These are phyloP conservation scores for Lablab purpureus DNA, from an alignment of 306 rosid species.

Conservation along the genomic window DNA sequence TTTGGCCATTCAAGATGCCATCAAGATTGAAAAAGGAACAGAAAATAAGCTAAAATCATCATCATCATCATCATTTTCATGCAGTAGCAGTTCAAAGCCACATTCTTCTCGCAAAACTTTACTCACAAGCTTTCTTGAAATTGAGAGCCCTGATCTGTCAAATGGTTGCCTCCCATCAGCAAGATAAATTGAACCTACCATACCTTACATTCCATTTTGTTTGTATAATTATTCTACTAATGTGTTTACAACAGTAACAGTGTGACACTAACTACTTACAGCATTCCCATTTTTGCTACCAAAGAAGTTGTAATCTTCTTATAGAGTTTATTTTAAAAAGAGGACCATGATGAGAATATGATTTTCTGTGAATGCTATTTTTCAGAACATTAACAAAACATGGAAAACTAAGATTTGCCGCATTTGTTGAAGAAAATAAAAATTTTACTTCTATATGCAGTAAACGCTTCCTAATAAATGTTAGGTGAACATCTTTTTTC, in stretches of 20 bases:
- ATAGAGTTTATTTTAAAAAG: neutral
- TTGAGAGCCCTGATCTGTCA: conserved; percentile 77
- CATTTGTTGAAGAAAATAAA: no score
- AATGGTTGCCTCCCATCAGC: conserved; percentile 73
- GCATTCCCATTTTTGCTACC: neutral
- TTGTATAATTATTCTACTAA: neutral
- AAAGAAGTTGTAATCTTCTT: conserved; percentile 28
- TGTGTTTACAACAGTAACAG: conserved; percentile 20
- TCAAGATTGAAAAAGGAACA: conserved; percentile 65
- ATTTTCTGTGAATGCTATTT: no score
- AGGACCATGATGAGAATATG: no score
- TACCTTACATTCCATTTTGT: neutral
- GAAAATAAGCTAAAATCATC: conserved; percentile 58
- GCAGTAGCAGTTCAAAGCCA: conserved; percentile 53
- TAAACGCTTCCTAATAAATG: no score
- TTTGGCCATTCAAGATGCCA: conserved; percentile 81
- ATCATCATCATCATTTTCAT: conserved; percentile 53
- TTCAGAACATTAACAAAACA: no score
- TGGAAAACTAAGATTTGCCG: no score
- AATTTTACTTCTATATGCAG: no score
- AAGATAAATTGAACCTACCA: conserved; percentile 51
- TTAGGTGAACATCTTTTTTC: no score
- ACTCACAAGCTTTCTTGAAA: conserved; percentile 86
- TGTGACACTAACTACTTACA: neutral
- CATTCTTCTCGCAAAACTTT: conserved; percentile 76